These are phyloP conservation scores for Hericium erinaceus DNA, from an alignment of 768 basidiomycete species.

Conservation along the genomic window DNA sequence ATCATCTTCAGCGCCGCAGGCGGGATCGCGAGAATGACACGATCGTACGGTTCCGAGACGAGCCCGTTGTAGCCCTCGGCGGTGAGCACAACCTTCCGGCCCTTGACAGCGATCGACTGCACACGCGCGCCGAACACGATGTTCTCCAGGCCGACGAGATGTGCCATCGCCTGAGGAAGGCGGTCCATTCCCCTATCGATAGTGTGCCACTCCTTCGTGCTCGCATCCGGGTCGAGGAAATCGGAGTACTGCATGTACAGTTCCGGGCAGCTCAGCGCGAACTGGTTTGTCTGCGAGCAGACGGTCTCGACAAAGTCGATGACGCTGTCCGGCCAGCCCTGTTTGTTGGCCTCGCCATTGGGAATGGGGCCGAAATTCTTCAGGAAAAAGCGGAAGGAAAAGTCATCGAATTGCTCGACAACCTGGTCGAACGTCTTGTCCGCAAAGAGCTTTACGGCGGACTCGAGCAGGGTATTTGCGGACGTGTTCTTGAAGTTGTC, in stretches of 20 bases:
- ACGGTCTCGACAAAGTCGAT: slow-evolving; percentile 18
- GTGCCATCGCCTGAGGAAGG: slow-evolving; percentile 15
- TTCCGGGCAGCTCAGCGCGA: slow-evolving; percentile 19
- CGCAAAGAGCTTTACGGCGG: slow-evolving; percentile 9
- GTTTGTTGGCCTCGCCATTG: background rate
- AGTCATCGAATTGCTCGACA: slow-evolving; percentile 7
- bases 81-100: slow-evolving; percentile 6
- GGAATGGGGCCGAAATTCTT: background rate
- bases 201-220: slow-evolving; percentile 14
- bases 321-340: slow-evolving; percentile 15
- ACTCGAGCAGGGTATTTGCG: slow-evolving; percentile 7
- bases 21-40: slow-evolving; percentile 17
- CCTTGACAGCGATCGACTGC: slow-evolving; percentile 4
- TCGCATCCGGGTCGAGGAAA: slow-evolving; percentile 2
- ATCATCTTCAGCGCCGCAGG: slow-evolving; percentile 19
- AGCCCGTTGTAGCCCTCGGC: background rate
- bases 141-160: slow-evolving; percentile 13
- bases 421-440: slow-evolving; percentile 7
- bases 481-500: background rate
- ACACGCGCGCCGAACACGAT: slow-evolving; percentile 16
- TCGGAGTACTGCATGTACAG: slow-evolving; percentile 18
- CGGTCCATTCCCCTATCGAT: slow-evolving; percentile 15
- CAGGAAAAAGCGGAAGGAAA: slow-evolving; percentile 17
- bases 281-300: slow-evolving; percentile 18
- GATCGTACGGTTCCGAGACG: slow-evolving; percentile 9